phyloP scores from a whole-genome alignment of 805 yeast species.

The Millerozyma acaciae region DNA sequence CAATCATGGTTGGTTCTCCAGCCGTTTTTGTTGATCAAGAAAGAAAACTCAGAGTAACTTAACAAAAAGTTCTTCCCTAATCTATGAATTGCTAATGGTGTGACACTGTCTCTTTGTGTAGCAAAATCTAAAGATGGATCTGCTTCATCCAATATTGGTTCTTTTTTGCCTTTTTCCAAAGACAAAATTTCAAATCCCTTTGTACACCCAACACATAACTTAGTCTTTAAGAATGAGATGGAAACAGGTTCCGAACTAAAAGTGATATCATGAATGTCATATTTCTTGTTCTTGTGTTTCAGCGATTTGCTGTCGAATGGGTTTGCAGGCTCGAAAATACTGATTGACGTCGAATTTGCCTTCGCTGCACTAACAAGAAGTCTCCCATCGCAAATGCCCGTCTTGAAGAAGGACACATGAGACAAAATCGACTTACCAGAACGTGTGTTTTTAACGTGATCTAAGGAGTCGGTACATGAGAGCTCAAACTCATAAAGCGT shows the following conservation, averaged over 20 bases:
- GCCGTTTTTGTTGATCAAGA: slow-evolving; percentile 90
- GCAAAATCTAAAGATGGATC: slow-evolving; percentile 96
- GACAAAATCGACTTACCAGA: slow-evolving; percentile 74
- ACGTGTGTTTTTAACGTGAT: slow-evolving; percentile 49
- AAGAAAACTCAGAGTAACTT: slow-evolving; percentile 89
- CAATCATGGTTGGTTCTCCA: slow-evolving; percentile 94
- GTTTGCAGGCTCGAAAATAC: slow-evolving; percentile 86
- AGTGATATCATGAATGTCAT: slow-evolving; percentile 67
- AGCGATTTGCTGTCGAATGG: slow-evolving; percentile 52
- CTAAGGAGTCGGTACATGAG: slow-evolving; percentile 45
- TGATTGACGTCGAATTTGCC: slow-evolving; percentile 69
- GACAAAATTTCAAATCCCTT: slow-evolving; percentile 95
- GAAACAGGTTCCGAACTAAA: slow-evolving; percentile 90
- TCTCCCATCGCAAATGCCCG: slow-evolving; percentile 88
- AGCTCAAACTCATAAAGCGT: slow-evolving; percentile 73
- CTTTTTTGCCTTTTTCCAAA: slow-evolving; percentile 77
- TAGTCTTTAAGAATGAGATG: slow-evolving; percentile 82
- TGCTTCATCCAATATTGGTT: slow-evolving; percentile 93
- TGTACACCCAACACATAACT: slow-evolving; percentile 91
- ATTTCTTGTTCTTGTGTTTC: slow-evolving; percentile 63
- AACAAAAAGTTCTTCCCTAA: slow-evolving; percentile 84
- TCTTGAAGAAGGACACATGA: slow-evolving; percentile 88
- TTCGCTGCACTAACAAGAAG: slow-evolving; percentile 87
- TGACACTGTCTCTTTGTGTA: slow-evolving; percentile 67
- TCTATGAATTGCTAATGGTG: slow-evolving; percentile 89